phyloP scores from a whole-genome alignment of 108 stramenopile genomes.

The Ochromonas danica region DNA sequence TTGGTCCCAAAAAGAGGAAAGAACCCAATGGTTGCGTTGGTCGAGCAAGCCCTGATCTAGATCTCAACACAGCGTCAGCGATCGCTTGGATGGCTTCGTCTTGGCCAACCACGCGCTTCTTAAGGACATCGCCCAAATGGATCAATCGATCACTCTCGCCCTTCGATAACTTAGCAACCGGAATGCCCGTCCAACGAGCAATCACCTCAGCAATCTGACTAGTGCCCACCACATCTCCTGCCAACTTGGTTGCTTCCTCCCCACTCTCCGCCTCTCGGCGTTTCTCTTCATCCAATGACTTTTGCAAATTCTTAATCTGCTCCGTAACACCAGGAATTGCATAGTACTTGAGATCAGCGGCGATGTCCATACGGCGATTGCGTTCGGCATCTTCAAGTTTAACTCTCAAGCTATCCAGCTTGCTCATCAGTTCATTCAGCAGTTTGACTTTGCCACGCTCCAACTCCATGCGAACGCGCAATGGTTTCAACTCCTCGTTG shows the following conservation, averaged over 20 bases:
- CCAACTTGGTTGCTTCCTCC: neutral
- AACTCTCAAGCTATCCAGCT: neutral
- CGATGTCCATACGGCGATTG: constrained; percentile 28
- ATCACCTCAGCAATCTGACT: neutral
- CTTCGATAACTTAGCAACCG: constrained; percentile 7
- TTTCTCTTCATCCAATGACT: neutral
- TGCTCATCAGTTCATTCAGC: constrained; percentile 10
- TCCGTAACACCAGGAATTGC: constrained; percentile 18
- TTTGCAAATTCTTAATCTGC: neutral
- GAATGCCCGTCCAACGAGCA: constrained; percentile 24
- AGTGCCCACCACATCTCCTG: constrained; percentile 2
- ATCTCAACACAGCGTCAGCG: constrained; percentile 5
- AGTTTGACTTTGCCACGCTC: constrained; percentile 4
- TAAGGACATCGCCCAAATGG: constrained; percentile 52
- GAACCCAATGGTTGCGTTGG: constrained; percentile 66
- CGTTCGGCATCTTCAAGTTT: constrained; percentile 30
- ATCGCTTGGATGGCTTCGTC: constrained; percentile 67
- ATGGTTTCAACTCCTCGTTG: constrained; percentile 18
- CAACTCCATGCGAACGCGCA: constrained; percentile 24
- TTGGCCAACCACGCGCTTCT: constrained; percentile 79
- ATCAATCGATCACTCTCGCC: constrained; percentile 19
- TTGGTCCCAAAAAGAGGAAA: constrained; percentile 86
- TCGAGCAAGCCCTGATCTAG: neutral
- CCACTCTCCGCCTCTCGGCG: neutral
- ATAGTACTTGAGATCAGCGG: constrained; percentile 26